Percentiles rank a stretch among this genome's conserved stretches.
Evolutionary conservation across 345 rosid species (phyloP).

Genomic region (Erysimum cheiranthoides): DNA sequence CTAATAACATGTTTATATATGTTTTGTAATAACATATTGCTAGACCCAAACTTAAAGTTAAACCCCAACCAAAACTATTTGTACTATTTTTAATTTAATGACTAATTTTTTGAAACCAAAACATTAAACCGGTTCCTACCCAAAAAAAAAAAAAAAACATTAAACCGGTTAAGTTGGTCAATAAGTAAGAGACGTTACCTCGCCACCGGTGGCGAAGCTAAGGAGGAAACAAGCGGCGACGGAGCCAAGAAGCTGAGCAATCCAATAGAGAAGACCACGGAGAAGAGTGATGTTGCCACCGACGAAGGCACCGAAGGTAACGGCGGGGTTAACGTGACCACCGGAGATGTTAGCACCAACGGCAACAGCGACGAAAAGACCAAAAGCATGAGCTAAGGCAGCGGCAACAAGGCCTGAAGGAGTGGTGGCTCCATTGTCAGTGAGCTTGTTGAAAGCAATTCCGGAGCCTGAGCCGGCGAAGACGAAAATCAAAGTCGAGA

Average conservation of each 20-base stretch:
- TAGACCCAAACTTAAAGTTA: not conserved
- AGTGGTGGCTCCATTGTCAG: constrained; percentile 66
- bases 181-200: constrained; percentile 51
- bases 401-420: constrained; percentile 84
- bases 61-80: not conserved
- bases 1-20: not conserved
- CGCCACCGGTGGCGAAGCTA: constrained; percentile 68
- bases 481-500: constrained; percentile 83
- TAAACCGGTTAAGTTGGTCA: not conserved
- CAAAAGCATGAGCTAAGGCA: constrained; percentile 83
- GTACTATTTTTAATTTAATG: not conserved
- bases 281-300: constrained; percentile 92
- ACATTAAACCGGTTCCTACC: not conserved
- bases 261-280: constrained; percentile 86
- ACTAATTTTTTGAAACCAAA: not conserved
- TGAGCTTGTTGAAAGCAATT: constrained; percentile 84
- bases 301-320: constrained; percentile 83
- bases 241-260: constrained; percentile 90
- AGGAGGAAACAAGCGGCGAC: constrained; percentile 84
- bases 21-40: no score
- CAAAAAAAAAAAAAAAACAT: no score
- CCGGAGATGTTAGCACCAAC: constrained; percentile 89
- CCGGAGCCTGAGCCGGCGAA: constrained; percentile 95
- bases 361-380: constrained; percentile 77
- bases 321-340: constrained; percentile 95